Evolutionary conservation across 1,284 basidiomycete species (phyloP), one percentile per base, ranked within the genome.

Genomic region (Ceratobasidium sp.): DNA sequence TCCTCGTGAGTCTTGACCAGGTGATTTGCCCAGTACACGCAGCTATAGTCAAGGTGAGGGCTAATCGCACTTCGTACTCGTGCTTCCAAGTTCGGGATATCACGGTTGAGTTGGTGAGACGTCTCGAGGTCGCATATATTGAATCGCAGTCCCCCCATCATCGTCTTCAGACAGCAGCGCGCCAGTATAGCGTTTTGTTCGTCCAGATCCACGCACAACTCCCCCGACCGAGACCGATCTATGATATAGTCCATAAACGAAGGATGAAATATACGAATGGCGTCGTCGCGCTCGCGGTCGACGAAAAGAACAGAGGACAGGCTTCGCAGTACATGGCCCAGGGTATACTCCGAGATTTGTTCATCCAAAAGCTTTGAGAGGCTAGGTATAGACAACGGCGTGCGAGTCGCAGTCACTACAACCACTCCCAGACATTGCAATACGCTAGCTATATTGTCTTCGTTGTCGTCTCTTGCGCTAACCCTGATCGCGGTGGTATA

Each of bases 191-290:
- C 23, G 52, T 78, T 60, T 16, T 74, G 52, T 18, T 69, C 57
- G 18, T 50, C 59, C 18, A 65, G 54, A 23, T 75, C 59, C 14
- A 59, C 54, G 12, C 57, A 57, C 10, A 66, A 35, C 16, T 76
- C 55, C 8, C 30, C 48, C 16, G 68, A 78, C 20, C 78, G 64
- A 18, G 52, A 18, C 4, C 5, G 35, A 27, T 78, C 62, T 3
- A 46, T 66, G 33, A 78, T 50, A 38, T 59, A 78, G n/a, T 78
- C 73, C n/a, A n/a, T 46, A 33, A 78, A 78, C 35, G 78, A 78
- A 0, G 66, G 66, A 48, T 77, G 78, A 12, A 48, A 78, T 10
- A 76, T 18, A 1, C 78, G 73, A 10, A 78, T 41, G 6, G 59
- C 64, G 12, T 30, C 62, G 14, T 27, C 65, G 5, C 14, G 57